A percentile compares a stretch with the other conserved stretches of the same genome.
phyloP scores from a whole-genome alignment of 306 rosid genomes.

The Datisca glomerata region DNA sequence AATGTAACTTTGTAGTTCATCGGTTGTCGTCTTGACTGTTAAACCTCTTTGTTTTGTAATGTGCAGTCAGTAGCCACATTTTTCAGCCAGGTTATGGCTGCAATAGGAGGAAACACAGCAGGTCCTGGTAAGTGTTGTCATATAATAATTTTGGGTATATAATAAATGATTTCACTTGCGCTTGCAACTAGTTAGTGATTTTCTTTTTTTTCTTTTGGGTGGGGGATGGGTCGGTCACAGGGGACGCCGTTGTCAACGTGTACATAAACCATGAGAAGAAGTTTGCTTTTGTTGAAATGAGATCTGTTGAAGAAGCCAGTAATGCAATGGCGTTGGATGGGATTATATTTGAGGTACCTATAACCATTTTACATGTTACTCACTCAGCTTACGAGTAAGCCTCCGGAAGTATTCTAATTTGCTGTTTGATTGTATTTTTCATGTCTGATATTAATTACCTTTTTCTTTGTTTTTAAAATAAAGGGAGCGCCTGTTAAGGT shows the following conservation, averaged over 20 bases:
- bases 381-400: too few relatives aligned
- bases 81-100: slow-evolving; percentile 97
- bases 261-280: slow-evolving; percentile 98
- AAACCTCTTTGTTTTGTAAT: slow-evolving; percentile 6
- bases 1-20: too few relatives aligned
- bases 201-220: too few relatives aligned
- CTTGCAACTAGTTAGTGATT: not conserved
- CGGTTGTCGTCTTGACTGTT: too few relatives aligned
- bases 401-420: too few relatives aligned
- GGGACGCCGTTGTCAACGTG: slow-evolving; percentile 97
- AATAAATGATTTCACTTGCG: not conserved
- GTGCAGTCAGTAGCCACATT: slow-evolving; percentile 96
- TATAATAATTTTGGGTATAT: not conserved
- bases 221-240: too few relatives aligned
- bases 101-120: slow-evolving; percentile 96
- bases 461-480: slow-evolving; percentile 1
- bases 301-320: slow-evolving; percentile 99
- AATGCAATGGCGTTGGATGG: slow-evolving; percentile 99
- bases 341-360: slow-evolving; percentile 85
- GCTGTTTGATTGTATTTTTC: not conserved
- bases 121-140: slow-evolving; percentile 69
- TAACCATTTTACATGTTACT: too few relatives aligned
- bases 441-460: not conserved
- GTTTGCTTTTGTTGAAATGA: slow-evolving; percentile 97
- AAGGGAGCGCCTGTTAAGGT: slow-evolving; percentile 99